phyloP scores from a whole-genome alignment of 768 basidiomycete species.

The Lentinula aciculospora region DNA sequence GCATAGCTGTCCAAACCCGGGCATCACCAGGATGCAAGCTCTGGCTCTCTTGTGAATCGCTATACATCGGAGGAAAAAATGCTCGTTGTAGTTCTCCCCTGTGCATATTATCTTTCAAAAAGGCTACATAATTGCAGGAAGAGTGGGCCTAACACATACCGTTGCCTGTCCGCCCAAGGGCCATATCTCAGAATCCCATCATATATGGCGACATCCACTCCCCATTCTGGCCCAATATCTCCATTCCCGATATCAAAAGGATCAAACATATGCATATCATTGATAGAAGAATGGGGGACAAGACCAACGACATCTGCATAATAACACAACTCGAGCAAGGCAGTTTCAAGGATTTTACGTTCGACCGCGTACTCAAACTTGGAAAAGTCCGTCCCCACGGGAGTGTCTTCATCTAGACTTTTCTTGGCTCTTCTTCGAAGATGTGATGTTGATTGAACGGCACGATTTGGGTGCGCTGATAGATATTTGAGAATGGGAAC shows the following conservation, averaged over 20 bases:
- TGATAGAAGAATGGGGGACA: slow-evolving; percentile 42
- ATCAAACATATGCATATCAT: slow-evolving; percentile 28
- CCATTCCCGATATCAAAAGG: slow-evolving; percentile 79
- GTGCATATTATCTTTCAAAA: background rate
- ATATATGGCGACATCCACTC: slow-evolving; percentile 76
- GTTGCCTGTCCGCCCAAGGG: slow-evolving; percentile 94
- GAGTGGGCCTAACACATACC: slow-evolving; percentile 33
- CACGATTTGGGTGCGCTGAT: background rate
- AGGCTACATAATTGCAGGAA: background rate
- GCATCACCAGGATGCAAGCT: slow-evolving; percentile 70
- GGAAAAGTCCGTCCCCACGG: slow-evolving; percentile 48
- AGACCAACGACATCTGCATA: slow-evolving; percentile 81
- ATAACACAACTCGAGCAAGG: slow-evolving; percentile 74
- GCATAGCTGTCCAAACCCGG: slow-evolving; percentile 78
- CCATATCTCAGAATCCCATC: slow-evolving; percentile 80
- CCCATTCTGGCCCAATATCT: slow-evolving; percentile 89
- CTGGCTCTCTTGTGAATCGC: slow-evolving; percentile 49
- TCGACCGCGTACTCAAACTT: slow-evolving; percentile 84
- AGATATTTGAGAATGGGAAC: slow-evolving; percentile 1
- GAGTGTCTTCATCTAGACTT: slow-evolving; percentile 46
- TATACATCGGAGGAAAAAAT: slow-evolving; percentile 82
- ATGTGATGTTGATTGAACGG: background rate
- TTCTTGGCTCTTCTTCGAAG: slow-evolving; percentile 15
- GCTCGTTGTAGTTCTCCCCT: slow-evolving; percentile 72
- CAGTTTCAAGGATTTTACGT: slow-evolving; percentile 74